Conservation (phyloP, 1,139 yeast species). For the Wickerhamiella infanticola region DNA sequence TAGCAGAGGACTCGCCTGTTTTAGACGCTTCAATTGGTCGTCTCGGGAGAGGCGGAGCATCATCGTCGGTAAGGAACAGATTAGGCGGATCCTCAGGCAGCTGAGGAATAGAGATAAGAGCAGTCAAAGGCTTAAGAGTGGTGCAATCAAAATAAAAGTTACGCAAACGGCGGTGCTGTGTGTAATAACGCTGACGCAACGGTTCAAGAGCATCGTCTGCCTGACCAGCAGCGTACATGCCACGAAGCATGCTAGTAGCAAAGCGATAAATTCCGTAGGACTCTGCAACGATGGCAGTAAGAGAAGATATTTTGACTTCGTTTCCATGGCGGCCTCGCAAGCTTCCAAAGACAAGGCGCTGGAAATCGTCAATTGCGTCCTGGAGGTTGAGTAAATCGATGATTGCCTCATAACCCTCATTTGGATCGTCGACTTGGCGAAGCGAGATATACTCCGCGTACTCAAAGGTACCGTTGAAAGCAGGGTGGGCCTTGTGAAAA, state of each 20-base stretch:
- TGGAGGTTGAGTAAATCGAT: constrained; percentile 76
- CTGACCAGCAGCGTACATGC: constrained; percentile 64
- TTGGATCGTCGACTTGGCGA: constrained; percentile 80
- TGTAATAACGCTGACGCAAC: constrained; percentile 50
- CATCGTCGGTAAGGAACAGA: constrained; percentile 33
- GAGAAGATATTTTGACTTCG: constrained; percentile 73
- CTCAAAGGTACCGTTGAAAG: constrained; percentile 89
- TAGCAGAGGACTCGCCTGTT: constrained; percentile 33
- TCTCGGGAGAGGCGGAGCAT: constrained; percentile 30
- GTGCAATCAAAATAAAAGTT: constrained; percentile 89
- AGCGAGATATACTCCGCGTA: constrained; percentile 88
- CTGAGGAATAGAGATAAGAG: constrained; percentile 75
- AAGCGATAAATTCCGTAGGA: constrained; percentile 87
- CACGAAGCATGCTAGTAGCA: constrained; percentile 79
- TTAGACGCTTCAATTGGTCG: constrained; percentile 29
- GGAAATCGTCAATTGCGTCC: constrained; percentile 70
- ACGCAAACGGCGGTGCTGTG: constrained; percentile 67
- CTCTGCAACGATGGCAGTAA: constrained; percentile 88
- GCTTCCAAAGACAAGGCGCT: constrained; percentile 60
- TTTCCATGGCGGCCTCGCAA: constrained; percentile 41
- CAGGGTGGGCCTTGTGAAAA: constrained; percentile 75
- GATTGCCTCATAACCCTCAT: constrained; percentile 86
- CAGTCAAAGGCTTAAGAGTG: constrained; percentile 65
- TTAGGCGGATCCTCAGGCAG: constrained; percentile 62
- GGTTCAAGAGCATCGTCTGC: constrained; percentile 68